phyloP scores from a whole-genome alignment of 108 stramenopile genomes.

The Mayamaea pseudoterrestris region DNA sequence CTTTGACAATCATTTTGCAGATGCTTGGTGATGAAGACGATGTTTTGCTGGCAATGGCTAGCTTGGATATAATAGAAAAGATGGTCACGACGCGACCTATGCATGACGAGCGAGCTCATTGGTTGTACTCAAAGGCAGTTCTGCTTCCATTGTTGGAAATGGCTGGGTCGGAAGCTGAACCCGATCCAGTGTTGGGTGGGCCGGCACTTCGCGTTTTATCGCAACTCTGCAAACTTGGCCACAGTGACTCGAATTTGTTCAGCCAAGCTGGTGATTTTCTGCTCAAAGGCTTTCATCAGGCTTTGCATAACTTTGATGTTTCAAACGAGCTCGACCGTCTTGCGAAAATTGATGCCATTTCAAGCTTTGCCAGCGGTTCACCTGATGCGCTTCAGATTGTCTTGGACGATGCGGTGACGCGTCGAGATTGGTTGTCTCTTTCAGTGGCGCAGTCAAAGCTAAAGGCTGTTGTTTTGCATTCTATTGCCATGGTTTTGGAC shows the following conservation, averaged over 20 bases:
- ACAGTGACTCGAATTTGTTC: background rate
- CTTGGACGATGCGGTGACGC: conserved; percentile 6
- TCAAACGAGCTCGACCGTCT: conserved; percentile 14
- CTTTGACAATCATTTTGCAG: background rate
- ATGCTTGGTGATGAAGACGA: conserved; percentile 6
- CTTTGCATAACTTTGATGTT: conserved; percentile 11
- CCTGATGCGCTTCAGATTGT: conserved; percentile 12
- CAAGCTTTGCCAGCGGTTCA: conserved; percentile 16
- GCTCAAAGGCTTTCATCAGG: conserved; percentile 10
- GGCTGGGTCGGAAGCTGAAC: conserved; percentile 5
- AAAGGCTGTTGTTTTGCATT: conserved; percentile 11
- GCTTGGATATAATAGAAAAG: conserved; percentile 15
- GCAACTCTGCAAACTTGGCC: conserved; percentile 3
- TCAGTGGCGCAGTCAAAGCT: conserved; percentile 17
- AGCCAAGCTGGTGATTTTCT: background rate
- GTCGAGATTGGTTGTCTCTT: conserved; percentile 13
- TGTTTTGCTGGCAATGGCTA: conserved; percentile 17
- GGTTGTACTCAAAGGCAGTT: conserved; percentile 9
- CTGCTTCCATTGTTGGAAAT: conserved; percentile 12
- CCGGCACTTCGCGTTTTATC: conserved; percentile 16
- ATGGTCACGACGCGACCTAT: conserved; percentile 11
- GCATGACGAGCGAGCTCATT: conserved; percentile 7
- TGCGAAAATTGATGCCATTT: conserved; percentile 19
- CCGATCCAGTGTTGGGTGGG: conserved; percentile 20
- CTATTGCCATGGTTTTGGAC: conserved; percentile 16